phyloP scores from a whole-genome alignment of 1,139 yeast species.

The Suhomyces atakaporum region DNA sequence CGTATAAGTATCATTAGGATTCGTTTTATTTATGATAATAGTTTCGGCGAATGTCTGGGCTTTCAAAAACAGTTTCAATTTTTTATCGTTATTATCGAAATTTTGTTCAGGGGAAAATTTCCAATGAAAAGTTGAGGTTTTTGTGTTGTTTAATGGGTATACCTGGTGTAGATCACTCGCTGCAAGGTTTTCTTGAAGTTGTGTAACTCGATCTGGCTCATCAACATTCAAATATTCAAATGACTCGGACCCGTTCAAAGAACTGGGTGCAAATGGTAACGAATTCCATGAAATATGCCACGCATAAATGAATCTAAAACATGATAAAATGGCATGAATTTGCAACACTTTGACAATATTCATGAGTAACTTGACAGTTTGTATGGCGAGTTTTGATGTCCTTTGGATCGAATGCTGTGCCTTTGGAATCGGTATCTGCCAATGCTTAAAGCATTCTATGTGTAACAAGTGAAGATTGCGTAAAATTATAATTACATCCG shows the following conservation, averaged over 20 bases:
- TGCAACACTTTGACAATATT: neutral
- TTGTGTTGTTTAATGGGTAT: neutral
- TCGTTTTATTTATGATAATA: constrained; percentile 9
- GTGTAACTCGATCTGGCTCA: neutral
- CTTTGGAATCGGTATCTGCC: too few species aligned
- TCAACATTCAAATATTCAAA: neutral
- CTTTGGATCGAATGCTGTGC: too few species aligned
- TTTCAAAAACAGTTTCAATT: constrained; percentile 5
- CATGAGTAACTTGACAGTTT: too few species aligned
- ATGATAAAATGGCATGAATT: neutral
- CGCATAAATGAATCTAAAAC: neutral
- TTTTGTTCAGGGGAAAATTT: too few species aligned
- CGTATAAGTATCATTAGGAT: constrained; percentile 4
- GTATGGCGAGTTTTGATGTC: too few species aligned
- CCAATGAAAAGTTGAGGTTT: neutral
- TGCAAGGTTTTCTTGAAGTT: neutral
- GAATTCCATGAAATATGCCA: neutral
- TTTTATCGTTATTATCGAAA: neutral
- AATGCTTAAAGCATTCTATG: too few species aligned
- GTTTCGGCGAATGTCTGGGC: constrained; percentile 1
- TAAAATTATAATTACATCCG: too few species aligned
- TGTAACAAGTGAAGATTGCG: too few species aligned
- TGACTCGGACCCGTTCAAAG: neutral
- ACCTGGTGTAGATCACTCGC: too few species aligned
- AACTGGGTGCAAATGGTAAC: neutral